A percentile compares a stretch with the other conserved stretches of the same genome.
phyloP scores from a whole-genome alignment of 257 asterid species.

The Primulina tabacum region DNA sequence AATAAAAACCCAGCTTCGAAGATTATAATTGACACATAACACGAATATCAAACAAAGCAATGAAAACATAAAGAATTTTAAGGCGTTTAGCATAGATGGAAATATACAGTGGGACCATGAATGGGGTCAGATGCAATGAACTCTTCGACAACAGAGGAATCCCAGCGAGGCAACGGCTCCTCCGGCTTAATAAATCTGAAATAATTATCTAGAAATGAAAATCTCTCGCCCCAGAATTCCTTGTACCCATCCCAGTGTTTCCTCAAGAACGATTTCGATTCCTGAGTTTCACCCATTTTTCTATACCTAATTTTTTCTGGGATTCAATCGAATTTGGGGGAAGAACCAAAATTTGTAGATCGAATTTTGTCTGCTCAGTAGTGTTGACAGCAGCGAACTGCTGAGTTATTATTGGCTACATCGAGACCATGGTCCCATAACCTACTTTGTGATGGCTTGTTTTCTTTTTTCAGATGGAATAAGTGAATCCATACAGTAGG shows the following conservation, averaged over 20 bases:
- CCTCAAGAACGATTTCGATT: constrained; percentile 41
- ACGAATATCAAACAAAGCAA: background rate
- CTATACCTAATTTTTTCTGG: background rate
- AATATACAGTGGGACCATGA: constrained; percentile 74
- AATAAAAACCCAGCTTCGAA: constrained; percentile 1
- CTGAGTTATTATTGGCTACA: background rate
- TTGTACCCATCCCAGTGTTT: constrained; percentile 58
- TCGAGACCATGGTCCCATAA: background rate
- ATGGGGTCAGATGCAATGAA: constrained; percentile 75
- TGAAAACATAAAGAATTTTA: too few species aligned
- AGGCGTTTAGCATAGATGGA: background rate
- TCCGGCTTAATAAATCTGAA: constrained; percentile 66
- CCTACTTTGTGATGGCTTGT: background rate
- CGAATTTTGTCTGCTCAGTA: background rate
- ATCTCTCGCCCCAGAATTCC: constrained; percentile 72
- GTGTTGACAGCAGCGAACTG: background rate
- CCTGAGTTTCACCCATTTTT: constrained; percentile 33
- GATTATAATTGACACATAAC: background rate
- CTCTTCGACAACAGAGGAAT: constrained; percentile 66
- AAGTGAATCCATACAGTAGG: too few species aligned
- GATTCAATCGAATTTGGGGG: background rate
- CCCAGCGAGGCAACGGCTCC: constrained; percentile 77
- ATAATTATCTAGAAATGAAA: constrained; percentile 62
- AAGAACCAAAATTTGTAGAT: background rate
- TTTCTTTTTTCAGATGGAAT: background rate